Base-by-base conservation (phyloP, 2,329 filamentous ascomycete species). In the Fusarium euwallaceae region DNA sequence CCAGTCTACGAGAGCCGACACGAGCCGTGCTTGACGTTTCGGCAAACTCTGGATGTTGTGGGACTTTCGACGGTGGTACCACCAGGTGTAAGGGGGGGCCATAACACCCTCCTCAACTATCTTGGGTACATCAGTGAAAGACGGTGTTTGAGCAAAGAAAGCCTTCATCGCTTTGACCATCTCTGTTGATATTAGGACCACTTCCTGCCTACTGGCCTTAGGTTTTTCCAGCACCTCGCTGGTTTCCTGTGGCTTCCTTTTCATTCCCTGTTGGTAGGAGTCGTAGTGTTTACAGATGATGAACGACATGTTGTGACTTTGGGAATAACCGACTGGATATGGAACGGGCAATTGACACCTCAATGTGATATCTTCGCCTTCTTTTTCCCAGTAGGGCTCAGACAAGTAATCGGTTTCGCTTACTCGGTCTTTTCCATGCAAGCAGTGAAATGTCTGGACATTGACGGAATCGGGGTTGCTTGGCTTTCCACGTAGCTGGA, bases 21-120 rank as follows among this genome's bases (percentile, higher is more conserved):
- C 39, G 0, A 71, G 29, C 0, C 41, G 34, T 4, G 20, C 61
- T 0, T 70, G 66, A 2, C 61, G 14, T 0, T 48, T 20, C 11
- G 61, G 41, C 2, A 70, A 8, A 1, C 20, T 17, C 14, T 66
- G 53, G 3, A 66, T 51, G 7, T 24, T 24, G 45, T 55, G 58
- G 5, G 20, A 16, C 1, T 36, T 61, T 20, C 68, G 66, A 7
- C 66, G 69, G 9, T 70, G 66, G 45, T 70, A 70, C 68, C 68
- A 70, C 68, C 68, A 70, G 1, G 39, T 43, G 16, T 61, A 60
- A 6, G 67, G 64, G 6, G 61, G 39, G 0, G 43, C 16, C 17
- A 70, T 34, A 11, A 16, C 53, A 1, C 16, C 12, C 51, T 22
- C 39, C 22, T 24, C 36, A 0, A 24, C 10, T 2, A 67, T 22